Evolutionary conservation across 208 protist genomes (phyloP), one percentile per base, ranked within the genome.

Genomic region (Crithidia acanthocephali): DNA sequence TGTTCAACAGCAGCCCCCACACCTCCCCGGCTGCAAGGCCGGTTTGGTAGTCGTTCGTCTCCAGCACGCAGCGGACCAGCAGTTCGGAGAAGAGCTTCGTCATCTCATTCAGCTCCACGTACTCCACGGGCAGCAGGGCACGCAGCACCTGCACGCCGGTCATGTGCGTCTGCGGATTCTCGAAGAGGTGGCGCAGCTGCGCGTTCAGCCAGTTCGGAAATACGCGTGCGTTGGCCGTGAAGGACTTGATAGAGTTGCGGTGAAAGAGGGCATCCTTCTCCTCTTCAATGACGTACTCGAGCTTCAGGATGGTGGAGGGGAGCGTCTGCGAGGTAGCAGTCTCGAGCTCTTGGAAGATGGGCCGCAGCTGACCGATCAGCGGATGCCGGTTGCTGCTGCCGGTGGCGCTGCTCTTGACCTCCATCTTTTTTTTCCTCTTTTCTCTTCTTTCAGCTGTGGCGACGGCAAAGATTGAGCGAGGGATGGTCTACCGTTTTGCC

Each of bases 261-360:
- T 92, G 84, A 67, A 94, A 90, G 10, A 97, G 84, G 0, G 81
- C 81, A 57, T 97, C 89, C 53, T 85, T 83, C 71, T 97, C 89
- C 45, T 97, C 92, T 68, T 94, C 88, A 45, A 97, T 89, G 25
- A 97, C 80, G 72, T 94, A 90, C 48, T 95, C 81, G 10, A 97
- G 72, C 60, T 93, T 92, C 37, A 87, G 79, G 69, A 97, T 92
- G 27, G 86, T 79, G 42, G 88, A 92, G 1, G 82, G 77, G 8
- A 96, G 55, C 10, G 80, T 86, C 23, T 80, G 68, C 44, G 70
- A 40, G 5, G 65, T 82, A 13, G 76, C 65, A 13, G 77, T 69
- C 33, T 79, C 74, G 2, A 95, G 77, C 27, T 94, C 89, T 13
- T 74, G 71, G 53, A 97, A 97, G 62, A 97, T 93, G 37, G 89